Evolutionary conservation across 2,329 filamentous ascomycete genomes (phyloP).

Genomic region (Cladobotryum protrusum): DNA sequence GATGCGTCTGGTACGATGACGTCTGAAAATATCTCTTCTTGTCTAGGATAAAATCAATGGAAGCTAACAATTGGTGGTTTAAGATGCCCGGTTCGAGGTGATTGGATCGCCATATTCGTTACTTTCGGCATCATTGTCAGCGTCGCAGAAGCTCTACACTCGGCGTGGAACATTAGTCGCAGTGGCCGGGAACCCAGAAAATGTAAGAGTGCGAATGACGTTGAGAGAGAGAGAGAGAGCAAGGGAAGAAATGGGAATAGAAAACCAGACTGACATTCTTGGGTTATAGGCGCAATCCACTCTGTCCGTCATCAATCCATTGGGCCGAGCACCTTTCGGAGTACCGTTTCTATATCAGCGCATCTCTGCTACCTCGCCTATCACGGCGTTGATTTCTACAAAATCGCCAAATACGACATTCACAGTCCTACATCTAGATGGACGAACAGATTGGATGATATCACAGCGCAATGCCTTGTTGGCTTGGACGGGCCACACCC

Average conservation of each 20-base stretch:
- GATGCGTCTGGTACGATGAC: slow-evolving; percentile 44
- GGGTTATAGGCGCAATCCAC: slow-evolving; percentile 70
- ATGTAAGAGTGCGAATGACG: slow-evolving; percentile 49
- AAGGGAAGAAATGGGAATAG: background rate
- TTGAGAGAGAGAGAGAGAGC: background rate
- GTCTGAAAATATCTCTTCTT: background rate
- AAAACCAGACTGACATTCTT: slow-evolving; percentile 8
- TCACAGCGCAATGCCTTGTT: slow-evolving; percentile 79
- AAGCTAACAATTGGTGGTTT: slow-evolving; percentile 1
- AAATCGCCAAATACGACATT: slow-evolving; percentile 84
- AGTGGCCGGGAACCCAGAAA: slow-evolving; percentile 83
- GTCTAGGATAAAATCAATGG: background rate
- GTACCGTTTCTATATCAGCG: slow-evolving; percentile 94
- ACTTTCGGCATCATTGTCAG: slow-evolving; percentile 85
- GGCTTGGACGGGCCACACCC: slow-evolving; percentile 93
- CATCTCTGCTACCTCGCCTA: slow-evolving; percentile 78
- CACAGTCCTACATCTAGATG: slow-evolving; percentile 81
- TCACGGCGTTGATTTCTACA: slow-evolving; percentile 83
- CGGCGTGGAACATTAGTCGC: slow-evolving; percentile 85
- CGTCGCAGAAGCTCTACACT: slow-evolving; percentile 90
- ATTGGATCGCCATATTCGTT: slow-evolving; percentile 88
- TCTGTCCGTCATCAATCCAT: slow-evolving; percentile 76
- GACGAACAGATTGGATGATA: slow-evolving; percentile 91
- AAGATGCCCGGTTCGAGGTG: slow-evolving; percentile 93
- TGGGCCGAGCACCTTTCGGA: slow-evolving; percentile 71